A percentile compares a stretch with the other conserved stretches of the same genome.
phyloP scores from a whole-genome alignment of 345 rosid genomes.

The Cardamine resedifolia region DNA sequence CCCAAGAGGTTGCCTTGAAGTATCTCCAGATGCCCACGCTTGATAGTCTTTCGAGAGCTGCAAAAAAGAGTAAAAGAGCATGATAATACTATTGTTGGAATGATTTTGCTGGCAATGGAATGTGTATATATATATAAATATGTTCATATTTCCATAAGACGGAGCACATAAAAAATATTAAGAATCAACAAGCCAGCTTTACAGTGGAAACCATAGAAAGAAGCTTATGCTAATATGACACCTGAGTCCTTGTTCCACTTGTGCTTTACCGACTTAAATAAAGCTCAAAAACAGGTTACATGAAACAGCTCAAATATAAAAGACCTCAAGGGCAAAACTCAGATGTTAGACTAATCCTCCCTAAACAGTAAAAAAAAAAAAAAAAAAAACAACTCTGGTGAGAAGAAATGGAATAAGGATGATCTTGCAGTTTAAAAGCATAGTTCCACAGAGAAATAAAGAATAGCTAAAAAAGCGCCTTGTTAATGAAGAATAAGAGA shows the following conservation, averaged over 20 bases:
- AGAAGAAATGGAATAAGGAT: not conserved
- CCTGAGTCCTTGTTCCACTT: not conserved
- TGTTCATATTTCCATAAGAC: not conserved
- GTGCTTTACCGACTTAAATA: not conserved
- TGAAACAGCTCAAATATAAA: not conserved
- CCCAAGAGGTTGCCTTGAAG: slow-evolving; percentile 91
- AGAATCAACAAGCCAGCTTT: slow-evolving; percentile 9
- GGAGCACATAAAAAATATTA: not conserved
- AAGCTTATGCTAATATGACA: not conserved
- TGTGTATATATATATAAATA: not conserved
- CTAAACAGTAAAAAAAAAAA: not conserved
- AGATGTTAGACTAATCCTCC: not conserved
- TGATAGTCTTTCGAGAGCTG: slow-evolving; percentile 87
- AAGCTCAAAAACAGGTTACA: not conserved
- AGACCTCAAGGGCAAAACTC: not conserved
- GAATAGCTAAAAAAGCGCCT: not conserved
- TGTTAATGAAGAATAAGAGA: not conserved
- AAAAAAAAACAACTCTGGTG: not conserved
- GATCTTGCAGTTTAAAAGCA: not conserved
- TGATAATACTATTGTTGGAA: not conserved
- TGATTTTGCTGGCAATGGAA: not conserved
- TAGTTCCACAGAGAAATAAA: not conserved
- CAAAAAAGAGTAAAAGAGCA: slow-evolving; percentile 10
- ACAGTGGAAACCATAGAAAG: not conserved
- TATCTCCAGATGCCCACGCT: slow-evolving; percentile 91